Base-by-base conservation (phyloP, 2,329 filamentous ascomycete genomes). In the Talaromyces sp. region DNA sequence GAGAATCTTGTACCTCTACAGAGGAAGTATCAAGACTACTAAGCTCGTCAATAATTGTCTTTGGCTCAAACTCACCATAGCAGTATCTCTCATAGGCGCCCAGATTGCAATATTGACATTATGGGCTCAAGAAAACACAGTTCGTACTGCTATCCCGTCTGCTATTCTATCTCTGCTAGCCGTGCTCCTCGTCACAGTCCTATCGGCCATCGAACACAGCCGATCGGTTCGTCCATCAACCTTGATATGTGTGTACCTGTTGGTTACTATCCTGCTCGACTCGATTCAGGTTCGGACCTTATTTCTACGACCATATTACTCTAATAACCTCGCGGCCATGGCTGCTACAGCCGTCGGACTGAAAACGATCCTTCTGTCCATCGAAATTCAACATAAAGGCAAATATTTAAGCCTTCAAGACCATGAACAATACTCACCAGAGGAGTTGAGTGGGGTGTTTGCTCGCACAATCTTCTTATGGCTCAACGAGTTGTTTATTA, bases 401-500 rank as follows among this genome's bases (percentile, higher is more conserved):
- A 61, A 39, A 7, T 46, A 61, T 57, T 9, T 61, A 16, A 33
- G 21, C 48, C n/a, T n/a, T 6, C 6, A 14, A 14, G 5, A 55
- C 11, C 48, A 8, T 25, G 35, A 42, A 52, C 4, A 44, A 54
- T 40, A 61, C 35, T 79, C 80, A 1, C 75, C 71, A 0, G 81
- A 85, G 67, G 76, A 76, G 23, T 80, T 79, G 14, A 80, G 78
- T 61, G 76, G 80, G 6, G 66, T 80, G n/a, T 77, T 79, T 67
- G 79, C 69, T 54, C 71, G 74, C 12, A 73, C 71, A 1, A 66
- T 80, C 25, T 83, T 83, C 66, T 79, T 74, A 70, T 84, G 82
- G 81, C 70, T 82, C 40, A 80, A 77, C 40, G 72, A 73, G 1
- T 67, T 84, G 4, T 77, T 85, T 25, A 71, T 75, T 12, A 71